A percentile compares a stretch with the other conserved stretches of the same genome.
These are phyloP conservation scores for Phoma sp. DNA, from an alignment of 2,329 filamentous ascomycete species.

Conservation along the genomic window DNA sequence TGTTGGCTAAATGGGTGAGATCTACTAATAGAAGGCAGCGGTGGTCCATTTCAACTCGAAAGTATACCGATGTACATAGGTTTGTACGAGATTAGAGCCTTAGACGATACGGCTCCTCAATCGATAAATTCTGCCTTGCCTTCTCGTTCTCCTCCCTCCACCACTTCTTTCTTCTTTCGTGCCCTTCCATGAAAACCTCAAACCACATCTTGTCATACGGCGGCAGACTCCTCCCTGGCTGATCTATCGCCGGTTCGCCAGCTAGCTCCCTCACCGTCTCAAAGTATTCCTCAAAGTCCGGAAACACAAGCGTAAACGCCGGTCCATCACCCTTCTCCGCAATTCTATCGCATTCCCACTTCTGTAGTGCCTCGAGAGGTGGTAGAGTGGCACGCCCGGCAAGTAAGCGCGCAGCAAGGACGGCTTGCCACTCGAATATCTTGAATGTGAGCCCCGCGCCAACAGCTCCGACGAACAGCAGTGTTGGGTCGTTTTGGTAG, in stretches of 20 bases:
- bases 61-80: background rate
- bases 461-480: slow-evolving; percentile 67
- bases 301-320: slow-evolving; percentile 64
- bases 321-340: slow-evolving; percentile 62
- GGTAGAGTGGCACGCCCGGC: slow-evolving; percentile 64
- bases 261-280: slow-evolving; percentile 62
- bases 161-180: slow-evolving; percentile 65
- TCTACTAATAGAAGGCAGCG: no score
- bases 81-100: background rate
- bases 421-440: slow-evolving; percentile 73
- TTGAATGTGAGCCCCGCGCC: slow-evolving; percentile 66
- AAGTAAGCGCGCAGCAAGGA: slow-evolving; percentile 66
- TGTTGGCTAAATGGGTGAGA: no score
- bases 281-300: slow-evolving; percentile 71
- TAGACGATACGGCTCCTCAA: background rate
- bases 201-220: slow-evolving; percentile 58
- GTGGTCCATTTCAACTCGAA: background rate
- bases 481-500: slow-evolving; percentile 61
- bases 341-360: slow-evolving; percentile 67
- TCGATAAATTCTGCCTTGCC: slow-evolving; percentile 27
- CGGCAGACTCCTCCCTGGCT: slow-evolving; percentile 54
- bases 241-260: slow-evolving; percentile 54
- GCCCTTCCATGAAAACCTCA: slow-evolving; percentile 61
- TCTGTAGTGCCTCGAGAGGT: slow-evolving; percentile 55
- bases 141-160: slow-evolving; percentile 62